Base-by-base conservation (phyloP, 148 eudicot genomes). In the Talinum fruticosum region DNA sequence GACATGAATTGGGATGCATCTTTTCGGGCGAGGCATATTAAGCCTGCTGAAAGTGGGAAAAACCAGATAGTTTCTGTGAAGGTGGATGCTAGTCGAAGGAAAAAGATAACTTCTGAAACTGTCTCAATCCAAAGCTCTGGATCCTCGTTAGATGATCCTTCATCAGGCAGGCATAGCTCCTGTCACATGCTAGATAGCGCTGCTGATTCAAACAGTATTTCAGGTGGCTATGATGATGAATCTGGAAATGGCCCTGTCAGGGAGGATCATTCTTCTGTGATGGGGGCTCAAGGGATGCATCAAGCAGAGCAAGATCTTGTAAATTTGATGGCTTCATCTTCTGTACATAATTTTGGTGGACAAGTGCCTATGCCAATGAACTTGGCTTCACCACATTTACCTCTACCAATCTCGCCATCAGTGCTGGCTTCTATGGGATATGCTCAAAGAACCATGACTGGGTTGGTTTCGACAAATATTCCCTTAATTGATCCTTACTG, bases 291-390 rank as follows among this genome's bases (percentile, higher is more conserved):
- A 35, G 86, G 84, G 61, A 85, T 87, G 88, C 91, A 87, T 76
- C 94, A 88, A 74, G 97, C 88, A 76, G 95, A 92, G 80, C 95
- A 89, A 80, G 97, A 90, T 89, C 87, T 87, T 81, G 91, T 89
- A 77, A 92, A 90, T 76, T 80, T 88, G 90, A 86, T 89, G 93
- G 83, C 93, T n/a, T 86, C 90, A 75, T 73, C 90, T 66, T 79
- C 86, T 29, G 30, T 86, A 62, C 87, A 88, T 74, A 84, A 86
- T 76, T 85, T 87, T 61, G 85, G 86, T 73, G 90, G 92, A 16
- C 93, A 87, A 54, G 44, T 87, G 61, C 89, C 81, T 57, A 44
- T 90, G 82, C 93, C 98, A 61, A 23, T 88, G 84, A 85, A 90
- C 77, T 74, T 88, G 72, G 81, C 84, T 76, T 80, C 92, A 70